These are phyloP conservation scores for Kwoniella heveanensis DNA, from an alignment of 768 basidiomycete species.

Conservation along the genomic window DNA sequence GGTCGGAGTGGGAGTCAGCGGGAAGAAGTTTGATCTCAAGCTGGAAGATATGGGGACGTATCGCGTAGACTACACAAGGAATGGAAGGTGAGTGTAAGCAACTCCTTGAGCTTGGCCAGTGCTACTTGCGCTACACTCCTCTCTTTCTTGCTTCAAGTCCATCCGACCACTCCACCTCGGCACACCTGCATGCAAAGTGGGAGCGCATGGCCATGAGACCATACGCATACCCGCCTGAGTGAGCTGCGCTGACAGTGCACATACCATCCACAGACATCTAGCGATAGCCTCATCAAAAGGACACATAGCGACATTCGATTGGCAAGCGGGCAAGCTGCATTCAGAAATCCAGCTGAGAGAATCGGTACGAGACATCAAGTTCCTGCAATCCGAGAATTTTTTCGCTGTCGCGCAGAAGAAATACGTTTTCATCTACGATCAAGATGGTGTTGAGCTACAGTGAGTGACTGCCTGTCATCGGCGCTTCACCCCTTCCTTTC, in stretches of 20 bases:
- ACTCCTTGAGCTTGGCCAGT: too few species aligned
- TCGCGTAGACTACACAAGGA: constrained; percentile 78
- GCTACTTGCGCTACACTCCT: too few species aligned
- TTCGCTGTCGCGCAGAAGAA: constrained; percentile 95
- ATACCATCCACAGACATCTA: constrained; percentile 67
- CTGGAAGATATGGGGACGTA: constrained; percentile 82
- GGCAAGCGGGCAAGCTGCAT: constrained; percentile 81
- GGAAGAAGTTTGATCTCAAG: constrained; percentile 69
- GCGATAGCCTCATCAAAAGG: constrained; percentile 81
- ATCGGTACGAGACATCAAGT: constrained; percentile 91
- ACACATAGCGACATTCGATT: constrained; percentile 91
- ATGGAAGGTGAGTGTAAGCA: constrained; percentile 79
- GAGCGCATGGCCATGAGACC: too few species aligned
- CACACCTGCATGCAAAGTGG: too few species aligned
- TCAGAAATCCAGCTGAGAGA: constrained; percentile 82
- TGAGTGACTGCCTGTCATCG: too few species aligned
- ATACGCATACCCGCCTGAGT: background rate
- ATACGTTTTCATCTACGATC: constrained; percentile 94
- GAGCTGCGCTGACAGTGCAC: too few species aligned
- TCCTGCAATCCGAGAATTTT: constrained; percentile 87
- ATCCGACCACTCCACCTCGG: too few species aligned
- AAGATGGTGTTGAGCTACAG: constrained; percentile 89
- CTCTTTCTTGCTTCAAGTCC: too few species aligned
- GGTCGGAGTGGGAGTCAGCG: constrained; percentile 48
- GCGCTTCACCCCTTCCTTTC: too few species aligned